A percentile compares a stretch with the other conserved stretches of the same genome.
These are phyloP conservation scores for Cercospora sp. DNA, from an alignment of 2,329 filamentous ascomycete species.

Conservation along the genomic window DNA sequence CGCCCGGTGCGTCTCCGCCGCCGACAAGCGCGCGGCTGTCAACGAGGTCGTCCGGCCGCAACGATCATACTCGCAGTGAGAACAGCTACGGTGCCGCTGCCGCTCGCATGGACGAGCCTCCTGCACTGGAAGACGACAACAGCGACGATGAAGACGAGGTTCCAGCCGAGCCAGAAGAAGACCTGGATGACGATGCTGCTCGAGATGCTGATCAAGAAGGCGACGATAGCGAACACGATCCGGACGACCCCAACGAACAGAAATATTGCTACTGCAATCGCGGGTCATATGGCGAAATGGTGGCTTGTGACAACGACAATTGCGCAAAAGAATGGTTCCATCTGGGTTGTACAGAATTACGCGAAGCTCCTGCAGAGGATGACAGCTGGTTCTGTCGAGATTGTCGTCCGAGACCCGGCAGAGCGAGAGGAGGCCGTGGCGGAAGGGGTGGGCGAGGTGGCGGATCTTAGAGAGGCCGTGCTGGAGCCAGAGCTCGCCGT, in stretches of 20 bases:
- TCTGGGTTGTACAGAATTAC: conserved; percentile 63
- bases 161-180: conserved; percentile 15
- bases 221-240: conserved; percentile 37
- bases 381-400: conserved; percentile 57
- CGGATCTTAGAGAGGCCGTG: conserved; percentile 2
- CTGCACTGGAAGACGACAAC: conserved; percentile 11
- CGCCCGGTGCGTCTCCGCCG: conserved; percentile 25
- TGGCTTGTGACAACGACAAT: conserved; percentile 65
- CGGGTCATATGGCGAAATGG: conserved; percentile 67
- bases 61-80: conserved; percentile 16
- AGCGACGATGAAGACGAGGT: conserved; percentile 15
- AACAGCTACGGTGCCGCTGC: conserved; percentile 11
- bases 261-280: conserved; percentile 67
- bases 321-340: conserved; percentile 69
- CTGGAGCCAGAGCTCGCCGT: conserved; percentile 10
- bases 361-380: conserved; percentile 59
- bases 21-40: conserved; percentile 24
- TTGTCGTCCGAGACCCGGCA: conserved; percentile 41
- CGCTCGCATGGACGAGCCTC: conserved; percentile 14
- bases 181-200: conserved; percentile 31
- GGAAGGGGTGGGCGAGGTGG: conserved; percentile 26
- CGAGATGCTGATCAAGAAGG: conserved; percentile 8
- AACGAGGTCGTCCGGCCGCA: conserved; percentile 18
- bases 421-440: conserved; percentile 19
- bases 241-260: conserved; percentile 57